phyloP scores from a whole-genome alignment of 345 rosid genomes.

The Eutrema yunnanense region DNA sequence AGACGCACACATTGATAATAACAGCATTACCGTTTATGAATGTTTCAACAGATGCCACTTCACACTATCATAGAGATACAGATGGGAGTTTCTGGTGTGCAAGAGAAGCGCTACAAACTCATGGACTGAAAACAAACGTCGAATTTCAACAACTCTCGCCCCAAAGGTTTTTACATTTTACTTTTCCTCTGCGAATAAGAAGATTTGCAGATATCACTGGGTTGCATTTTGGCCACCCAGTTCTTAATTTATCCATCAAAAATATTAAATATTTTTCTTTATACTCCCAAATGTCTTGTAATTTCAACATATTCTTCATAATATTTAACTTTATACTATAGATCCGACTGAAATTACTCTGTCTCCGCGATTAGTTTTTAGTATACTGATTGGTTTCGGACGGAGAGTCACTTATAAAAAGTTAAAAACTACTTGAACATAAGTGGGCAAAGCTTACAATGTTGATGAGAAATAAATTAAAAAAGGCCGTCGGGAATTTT shows the following conservation, averaged over 20 bases:
- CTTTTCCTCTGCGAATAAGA: neutral
- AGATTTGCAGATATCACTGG: slow-evolving; percentile 13
- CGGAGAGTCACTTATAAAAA: neutral
- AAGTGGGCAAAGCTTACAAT: neutral
- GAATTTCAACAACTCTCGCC: neutral
- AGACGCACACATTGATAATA: neutral
- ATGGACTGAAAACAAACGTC: slow-evolving; percentile 55
- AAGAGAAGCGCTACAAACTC: slow-evolving; percentile 97
- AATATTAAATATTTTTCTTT: neutral
- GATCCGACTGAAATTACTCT: neutral
- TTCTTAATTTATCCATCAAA: neutral
- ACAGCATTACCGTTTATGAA: neutral
- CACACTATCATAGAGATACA: slow-evolving; percentile 99
- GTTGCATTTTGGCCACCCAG: neutral
- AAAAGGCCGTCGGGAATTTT: neutral
- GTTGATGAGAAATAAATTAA: neutral
- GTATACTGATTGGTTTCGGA: neutral
- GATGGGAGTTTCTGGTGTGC: slow-evolving; percentile 99
- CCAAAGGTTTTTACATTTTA: neutral
- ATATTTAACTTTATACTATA: neutral
- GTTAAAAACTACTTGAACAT: neutral
- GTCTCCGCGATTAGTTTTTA: neutral
- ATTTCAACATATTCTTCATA: neutral
- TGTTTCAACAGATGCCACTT: slow-evolving; percentile 71
- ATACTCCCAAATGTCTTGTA: slow-evolving; percentile 1